Conservation (phyloP, 768 basidiomycete species). For the Phylloporus scabripes region DNA sequence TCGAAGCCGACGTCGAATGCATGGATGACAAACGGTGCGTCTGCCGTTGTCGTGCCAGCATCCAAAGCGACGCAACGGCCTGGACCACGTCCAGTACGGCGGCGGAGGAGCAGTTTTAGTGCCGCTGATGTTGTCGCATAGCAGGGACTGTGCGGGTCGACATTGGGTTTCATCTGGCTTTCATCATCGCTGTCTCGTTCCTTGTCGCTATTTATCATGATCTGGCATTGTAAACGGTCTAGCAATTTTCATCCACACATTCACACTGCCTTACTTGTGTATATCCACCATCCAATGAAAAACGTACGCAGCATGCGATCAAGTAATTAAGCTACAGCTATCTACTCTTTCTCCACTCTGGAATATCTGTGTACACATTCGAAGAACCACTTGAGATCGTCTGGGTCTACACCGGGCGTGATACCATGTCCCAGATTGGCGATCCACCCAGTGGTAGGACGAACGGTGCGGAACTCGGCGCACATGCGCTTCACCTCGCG, state of each 20-base stretch:
- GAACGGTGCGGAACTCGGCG: constrained; percentile 56
- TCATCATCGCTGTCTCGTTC: constrained; percentile 3
- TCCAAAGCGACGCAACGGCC: constrained; percentile 67
- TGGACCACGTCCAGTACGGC: constrained; percentile 63
- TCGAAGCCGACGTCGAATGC: constrained; percentile 43
- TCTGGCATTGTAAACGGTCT: constrained; percentile 28
- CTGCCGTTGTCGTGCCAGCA: constrained; percentile 63
- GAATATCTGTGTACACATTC: constrained; percentile 87
- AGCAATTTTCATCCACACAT: constrained; percentile 16
- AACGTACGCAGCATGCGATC: constrained; percentile 5
- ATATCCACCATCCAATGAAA: constrained; percentile 14
- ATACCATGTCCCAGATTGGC: constrained; percentile 97
- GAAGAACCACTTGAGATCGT: constrained; percentile 87
- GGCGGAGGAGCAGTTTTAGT: constrained; percentile 84
- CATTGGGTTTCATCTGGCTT: constrained; percentile 5
- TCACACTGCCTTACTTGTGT: constrained; percentile 17
- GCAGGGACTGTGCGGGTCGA: constrained; percentile 7
- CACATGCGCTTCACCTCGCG: constrained; percentile 78
- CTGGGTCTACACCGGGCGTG: constrained; percentile 91
- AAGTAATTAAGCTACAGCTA: not conserved
- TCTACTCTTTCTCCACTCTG: constrained; percentile 6
- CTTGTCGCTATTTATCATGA: constrained; percentile 28
- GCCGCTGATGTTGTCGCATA: constrained; percentile 79
- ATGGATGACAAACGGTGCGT: constrained; percentile 74
- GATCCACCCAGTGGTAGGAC: constrained; percentile 75